Conservation (phyloP, 2,329 filamentous ascomycete genomes). For the Colletotrichum tanaceti region DNA sequence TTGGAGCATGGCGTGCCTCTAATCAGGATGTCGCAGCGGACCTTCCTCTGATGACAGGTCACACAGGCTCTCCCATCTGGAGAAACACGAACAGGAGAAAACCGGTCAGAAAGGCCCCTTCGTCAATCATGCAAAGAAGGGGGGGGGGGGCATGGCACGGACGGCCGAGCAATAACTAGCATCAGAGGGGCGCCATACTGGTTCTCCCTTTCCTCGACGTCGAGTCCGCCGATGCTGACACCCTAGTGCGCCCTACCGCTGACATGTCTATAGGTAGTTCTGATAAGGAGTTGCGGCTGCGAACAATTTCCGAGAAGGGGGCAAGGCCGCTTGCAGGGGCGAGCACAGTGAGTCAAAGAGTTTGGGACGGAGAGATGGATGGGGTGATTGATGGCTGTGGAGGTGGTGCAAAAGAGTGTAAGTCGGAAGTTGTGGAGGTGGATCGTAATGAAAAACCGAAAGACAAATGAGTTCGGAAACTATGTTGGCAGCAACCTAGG, state of each 20-base stretch:
- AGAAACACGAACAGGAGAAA: background rate
- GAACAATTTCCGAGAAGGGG: background rate
- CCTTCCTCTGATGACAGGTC: slow-evolving; percentile 62
- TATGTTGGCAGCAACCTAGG: background rate
- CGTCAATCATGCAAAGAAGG: background rate
- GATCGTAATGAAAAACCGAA: background rate
- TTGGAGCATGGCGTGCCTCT: slow-evolving; percentile 62
- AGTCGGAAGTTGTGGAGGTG: slow-evolving; percentile 12
- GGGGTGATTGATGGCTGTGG: background rate
- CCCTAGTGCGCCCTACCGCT: slow-evolving; percentile 8
- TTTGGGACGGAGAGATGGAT: background rate
- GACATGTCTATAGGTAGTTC: slow-evolving; percentile 18
- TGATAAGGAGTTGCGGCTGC: background rate
- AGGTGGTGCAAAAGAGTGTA: slow-evolving; percentile 9
- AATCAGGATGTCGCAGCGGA: slow-evolving; percentile 61
- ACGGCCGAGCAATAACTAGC: no score
- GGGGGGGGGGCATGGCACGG: no score
- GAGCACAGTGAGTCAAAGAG: no score
- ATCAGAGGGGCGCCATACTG: slow-evolving; percentile 31
- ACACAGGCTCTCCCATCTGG: slow-evolving; percentile 57
- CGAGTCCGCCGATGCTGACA: background rate
- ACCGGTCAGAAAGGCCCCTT: slow-evolving; percentile 1
- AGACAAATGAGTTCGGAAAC: background rate
- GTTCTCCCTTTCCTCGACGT: slow-evolving; percentile 28
- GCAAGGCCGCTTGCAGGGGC: no score